Evolutionary conservation across 116 monocot genomes (phyloP), one percentile per base, ranked within the genome.

Genomic region (Zostera marina): DNA sequence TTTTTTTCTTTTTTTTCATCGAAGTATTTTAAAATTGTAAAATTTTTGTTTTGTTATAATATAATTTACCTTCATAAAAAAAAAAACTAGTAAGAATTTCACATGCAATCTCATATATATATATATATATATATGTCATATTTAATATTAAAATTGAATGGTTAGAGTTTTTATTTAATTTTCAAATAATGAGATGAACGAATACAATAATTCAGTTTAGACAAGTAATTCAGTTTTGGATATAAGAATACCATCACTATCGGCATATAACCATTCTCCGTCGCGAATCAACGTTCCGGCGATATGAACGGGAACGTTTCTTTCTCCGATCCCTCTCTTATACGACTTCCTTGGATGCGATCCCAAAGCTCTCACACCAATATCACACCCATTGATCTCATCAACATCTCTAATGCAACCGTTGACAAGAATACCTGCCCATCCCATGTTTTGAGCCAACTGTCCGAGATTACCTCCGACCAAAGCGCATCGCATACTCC

Each of bases 181-280:
- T n/a, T n/a, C n/a, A n/a, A n/a, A n/a, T n/a, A n/a, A n/a, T n/a
- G n/a, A n/a, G n/a, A n/a, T n/a, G n/a, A n/a, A n/a, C n/a, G n/a
- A n/a, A n/a, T n/a, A n/a, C n/a, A n/a, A n/a, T n/a, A n/a, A n/a
- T n/a, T n/a, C n/a, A 41, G 2, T 15, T 82, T 49, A 83, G 5
- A 72, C 54, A 42, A 72, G 71, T 24, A 84, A 41, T 22, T 79
- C 77, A 1, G 63, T 47, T 43, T 54, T 76, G 0, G 79, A 73
- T 59, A 84, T 56, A 12, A 84, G 68, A 63, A 84, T 71, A 32
- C 84, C 84, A 68, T 84, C 84, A 56, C 62, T 68, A 55, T 84
- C 84, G 1, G 84, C 84, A 60, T 76, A 84, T 2, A 79, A 25
- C 84, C 84, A 84, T 51, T 79, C 84, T 7, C 84, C 80, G 21